Base-by-base conservation (phyloP, 345 rosid species). In the Zanthoxylum bungeanum region DNA sequence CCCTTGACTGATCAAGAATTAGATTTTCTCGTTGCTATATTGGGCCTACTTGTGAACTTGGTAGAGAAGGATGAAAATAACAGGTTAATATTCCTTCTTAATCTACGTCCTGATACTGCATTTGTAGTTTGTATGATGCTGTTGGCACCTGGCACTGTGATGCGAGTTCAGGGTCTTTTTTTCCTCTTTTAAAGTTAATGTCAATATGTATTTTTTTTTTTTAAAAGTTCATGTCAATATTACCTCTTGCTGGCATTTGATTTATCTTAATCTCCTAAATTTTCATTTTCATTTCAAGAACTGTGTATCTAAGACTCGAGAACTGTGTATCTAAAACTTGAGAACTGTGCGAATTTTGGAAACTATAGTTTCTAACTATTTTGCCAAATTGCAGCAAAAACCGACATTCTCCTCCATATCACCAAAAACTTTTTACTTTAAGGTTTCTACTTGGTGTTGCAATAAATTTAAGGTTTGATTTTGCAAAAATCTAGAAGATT, bases 21-120 rank as follows among this genome's bases (percentile, higher is more conserved):
- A 75, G 99, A 94, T 84, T 87, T 94, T 78, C 99, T 92, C 69
- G 98, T 94, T 77, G 98, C 98, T 53, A 89, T 94, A 73, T 75
- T 94, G 79, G 99, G 99, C 34, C 78, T 94, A 71, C 89, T 94
- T 22, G 96, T 94, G 75, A 94, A 94, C 81, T 82, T 94, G 82
- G 93, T 94, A 8, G 99, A 94, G 88, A 94, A 94, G 85, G 90
- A 92, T 66, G 98, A 85, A 62, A 64, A 60, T 50, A 94, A 94
- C 92, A 94, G 97, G 99, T 92, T 71, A 80, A 63, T 56, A 22
- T n/a, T 10, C 9, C 62, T 77, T 67, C 62, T 58, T 25, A 27
- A 25, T 53, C 16, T 16, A 50, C 73, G 28, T 60, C 63, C 51
- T 7, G 24, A 25, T 49, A 33, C 17, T 10, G 60, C 28, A 11